phyloP scores from a whole-genome alignment of 352 stramenopile genomes.

The Blastocystis hominis region DNA sequence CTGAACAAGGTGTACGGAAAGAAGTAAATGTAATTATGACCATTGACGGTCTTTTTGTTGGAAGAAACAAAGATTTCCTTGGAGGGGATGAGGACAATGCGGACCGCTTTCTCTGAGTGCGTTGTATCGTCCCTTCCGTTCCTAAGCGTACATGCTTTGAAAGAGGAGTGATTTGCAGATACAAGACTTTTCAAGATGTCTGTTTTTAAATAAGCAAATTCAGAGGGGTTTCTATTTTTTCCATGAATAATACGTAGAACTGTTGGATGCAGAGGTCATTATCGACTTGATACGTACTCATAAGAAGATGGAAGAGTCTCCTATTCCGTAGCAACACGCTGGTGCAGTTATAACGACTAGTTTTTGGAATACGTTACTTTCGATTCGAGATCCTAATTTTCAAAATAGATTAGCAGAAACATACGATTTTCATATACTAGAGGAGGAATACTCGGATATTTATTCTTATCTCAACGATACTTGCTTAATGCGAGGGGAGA shows the following conservation, averaged over 20 bases:
- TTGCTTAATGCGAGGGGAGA: slow-evolving; percentile 18
- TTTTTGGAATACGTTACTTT: slow-evolving; percentile 17
- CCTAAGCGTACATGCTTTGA: neutral
- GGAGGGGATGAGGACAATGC: neutral
- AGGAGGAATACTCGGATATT: neutral
- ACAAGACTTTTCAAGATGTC: neutral
- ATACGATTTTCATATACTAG: neutral
- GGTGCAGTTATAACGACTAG: neutral
- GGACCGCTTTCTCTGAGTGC: neutral
- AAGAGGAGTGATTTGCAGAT: neutral
- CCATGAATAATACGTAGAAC: neutral
- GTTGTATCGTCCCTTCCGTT: neutral
- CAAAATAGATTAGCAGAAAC: neutral
- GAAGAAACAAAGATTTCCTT: slow-evolving; percentile 18
- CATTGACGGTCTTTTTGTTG: neutral
- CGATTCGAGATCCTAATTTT: neutral
- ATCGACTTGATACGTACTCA: neutral
- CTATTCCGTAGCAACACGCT: neutral
- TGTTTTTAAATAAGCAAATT: neutral
- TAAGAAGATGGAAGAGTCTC: neutral
- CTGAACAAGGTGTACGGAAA: slow-evolving; percentile 57
- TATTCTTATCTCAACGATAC: neutral
- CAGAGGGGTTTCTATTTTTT: neutral
- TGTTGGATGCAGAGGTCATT: neutral
- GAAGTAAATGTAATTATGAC: slow-evolving; percentile 38